phyloP scores from a whole-genome alignment of 1,139 yeast genomes.

The Candida smagusa region DNA sequence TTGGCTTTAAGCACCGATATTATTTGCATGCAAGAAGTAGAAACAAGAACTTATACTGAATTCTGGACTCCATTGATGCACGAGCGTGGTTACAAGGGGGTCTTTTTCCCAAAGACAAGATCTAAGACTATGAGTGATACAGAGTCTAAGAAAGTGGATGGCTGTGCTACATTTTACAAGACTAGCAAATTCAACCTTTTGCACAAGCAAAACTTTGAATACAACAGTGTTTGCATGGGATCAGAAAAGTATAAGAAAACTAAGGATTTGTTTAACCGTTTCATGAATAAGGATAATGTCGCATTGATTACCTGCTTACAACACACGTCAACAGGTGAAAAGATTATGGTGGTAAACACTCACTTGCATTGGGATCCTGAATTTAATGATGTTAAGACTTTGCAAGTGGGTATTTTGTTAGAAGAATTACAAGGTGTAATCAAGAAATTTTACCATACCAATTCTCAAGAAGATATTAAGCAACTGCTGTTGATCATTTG shows the following conservation, averaged over 20 bases:
- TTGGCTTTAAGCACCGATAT: constrained; percentile 66
- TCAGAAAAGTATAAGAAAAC: constrained; percentile 89
- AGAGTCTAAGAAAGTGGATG: constrained; percentile 90
- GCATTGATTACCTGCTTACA: constrained; percentile 81
- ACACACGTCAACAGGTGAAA: constrained; percentile 68
- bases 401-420: constrained; percentile 87
- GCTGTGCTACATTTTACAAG: constrained; percentile 90
- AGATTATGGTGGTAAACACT: constrained; percentile 76
- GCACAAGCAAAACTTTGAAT: constrained; percentile 76
- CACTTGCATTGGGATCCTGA: constrained; percentile 99
- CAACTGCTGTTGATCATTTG: constrained; percentile 76
- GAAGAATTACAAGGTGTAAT: constrained; percentile 76
- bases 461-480: constrained; percentile 52
- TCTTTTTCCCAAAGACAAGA: constrained; percentile 84
- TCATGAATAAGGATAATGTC: constrained; percentile 92
- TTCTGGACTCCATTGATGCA: constrained; percentile 78
- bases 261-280: constrained; percentile 91
- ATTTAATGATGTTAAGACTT: constrained; percentile 90
- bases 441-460: constrained; percentile 48
- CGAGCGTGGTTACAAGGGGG: constrained; percentile 74
- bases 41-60: constrained; percentile 79
- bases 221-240: constrained; percentile 82
- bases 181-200: constrained; percentile 64
- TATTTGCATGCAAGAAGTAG: constrained; percentile 93
- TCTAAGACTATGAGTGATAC: constrained; percentile 85